Conservation (phyloP, 2,329 filamentous ascomycete genomes). For the Pseudopithomyces maydicus region DNA sequence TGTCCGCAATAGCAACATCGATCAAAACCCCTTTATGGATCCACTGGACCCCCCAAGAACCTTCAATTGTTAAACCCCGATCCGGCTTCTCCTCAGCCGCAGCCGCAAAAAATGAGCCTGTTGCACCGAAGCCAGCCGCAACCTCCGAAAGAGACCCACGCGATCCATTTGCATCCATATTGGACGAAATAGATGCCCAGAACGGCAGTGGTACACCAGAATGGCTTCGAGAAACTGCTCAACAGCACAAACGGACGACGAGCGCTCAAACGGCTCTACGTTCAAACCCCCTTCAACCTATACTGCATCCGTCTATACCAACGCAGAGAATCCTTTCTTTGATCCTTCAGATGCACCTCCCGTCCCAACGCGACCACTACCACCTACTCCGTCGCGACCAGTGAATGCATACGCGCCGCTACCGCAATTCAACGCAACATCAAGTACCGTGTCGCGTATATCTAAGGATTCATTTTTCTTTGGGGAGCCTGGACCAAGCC, state of each 20-base stretch:
- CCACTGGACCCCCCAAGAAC: conserved; percentile 23
- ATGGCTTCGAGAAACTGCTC: conserved; percentile 25
- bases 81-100: conserved; percentile 14
- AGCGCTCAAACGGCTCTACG: conserved; percentile 35
- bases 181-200: conserved; percentile 29
- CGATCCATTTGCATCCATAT: conserved; percentile 38
- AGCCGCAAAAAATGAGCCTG: conserved; percentile 25
- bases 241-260: conserved; percentile 33
- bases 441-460: conserved; percentile 28
- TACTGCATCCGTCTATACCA: conserved; percentile 29
- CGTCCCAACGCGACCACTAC: conserved; percentile 28
- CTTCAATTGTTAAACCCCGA: conserved; percentile 35
- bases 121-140: conserved; percentile 33
- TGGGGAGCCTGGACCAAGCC: conserved; percentile 42
- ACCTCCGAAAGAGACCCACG: conserved; percentile 23
- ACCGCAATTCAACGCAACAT: conserved; percentile 30
- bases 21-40: conserved; percentile 35
- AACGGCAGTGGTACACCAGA: conserved; percentile 29
- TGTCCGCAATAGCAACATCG: conserved; percentile 23
- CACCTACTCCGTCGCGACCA: conserved; percentile 28
- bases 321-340: conserved; percentile 31
- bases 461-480: conserved; percentile 33
- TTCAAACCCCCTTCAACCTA: conserved; percentile 32
- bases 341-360: conserved; percentile 31
- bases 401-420: conserved; percentile 24